A percentile compares a stretch with the other conserved stretches of the same genome.
Conservation (phyloP, 345 rosid species). For the Brassica juncea region DNA sequence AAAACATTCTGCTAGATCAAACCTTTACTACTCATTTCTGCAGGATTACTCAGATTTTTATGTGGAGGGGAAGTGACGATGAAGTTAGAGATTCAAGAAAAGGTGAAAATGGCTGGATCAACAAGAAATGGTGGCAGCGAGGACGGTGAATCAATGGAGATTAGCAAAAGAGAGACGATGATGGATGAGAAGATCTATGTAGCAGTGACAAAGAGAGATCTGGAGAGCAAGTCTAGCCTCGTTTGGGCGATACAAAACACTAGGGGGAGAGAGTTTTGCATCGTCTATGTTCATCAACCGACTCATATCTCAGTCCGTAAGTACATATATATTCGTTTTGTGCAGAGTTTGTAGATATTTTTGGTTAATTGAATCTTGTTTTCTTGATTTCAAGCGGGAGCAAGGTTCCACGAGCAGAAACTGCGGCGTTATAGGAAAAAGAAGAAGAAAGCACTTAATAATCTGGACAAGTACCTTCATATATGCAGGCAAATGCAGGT, state of each 20-base stretch:
- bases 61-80: constrained; percentile 10
- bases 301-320: constrained; percentile 34
- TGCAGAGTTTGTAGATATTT: neutral
- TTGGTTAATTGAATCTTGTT: neutral
- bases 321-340: neutral
- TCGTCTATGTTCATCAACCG: constrained; percentile 65
- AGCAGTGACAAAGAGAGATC: constrained; percentile 51
- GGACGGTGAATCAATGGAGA: neutral
- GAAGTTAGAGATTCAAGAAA: constrained; percentile 29
- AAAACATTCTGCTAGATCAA: neutral
- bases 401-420: constrained; percentile 28
- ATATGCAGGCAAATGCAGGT: constrained; percentile 64
- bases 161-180: constrained; percentile 11
- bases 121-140: neutral
- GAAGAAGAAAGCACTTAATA: constrained; percentile 49
- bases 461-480: constrained; percentile 52
- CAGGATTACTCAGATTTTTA: neutral
- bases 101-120: constrained; percentile 13
- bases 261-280: constrained; percentile 60
- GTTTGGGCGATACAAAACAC: constrained; percentile 64
- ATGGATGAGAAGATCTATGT: constrained; percentile 61
- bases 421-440: constrained; percentile 30
- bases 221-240: constrained; percentile 47
- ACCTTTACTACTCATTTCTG: neutral
- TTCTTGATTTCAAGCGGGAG: constrained; percentile 39